Evolutionary conservation across 2,329 filamentous ascomycete genomes (phyloP).

Genomic region (Amphichorda felina): DNA sequence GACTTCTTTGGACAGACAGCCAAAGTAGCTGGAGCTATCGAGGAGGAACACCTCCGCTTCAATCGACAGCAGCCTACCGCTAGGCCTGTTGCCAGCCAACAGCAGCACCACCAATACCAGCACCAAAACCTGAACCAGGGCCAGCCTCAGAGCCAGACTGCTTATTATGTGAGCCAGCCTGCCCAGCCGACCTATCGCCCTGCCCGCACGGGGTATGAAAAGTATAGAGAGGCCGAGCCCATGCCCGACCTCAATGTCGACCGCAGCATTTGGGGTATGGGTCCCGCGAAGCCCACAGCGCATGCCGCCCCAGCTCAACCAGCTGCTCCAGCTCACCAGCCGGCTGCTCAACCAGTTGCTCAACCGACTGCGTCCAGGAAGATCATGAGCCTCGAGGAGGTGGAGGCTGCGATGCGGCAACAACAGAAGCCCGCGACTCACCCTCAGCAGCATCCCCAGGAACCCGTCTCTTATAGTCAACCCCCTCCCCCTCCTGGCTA

Average conservation of each 20-base stretch:
- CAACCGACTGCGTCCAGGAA: conserved; percentile 41
- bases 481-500: conserved; percentile 5
- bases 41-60: conserved; percentile 82
- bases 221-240: conserved; percentile 73
- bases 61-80: conserved; percentile 57
- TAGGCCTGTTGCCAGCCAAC: conserved; percentile 12
- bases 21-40: conserved; percentile 72
- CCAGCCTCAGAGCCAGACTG: conserved; percentile 1
- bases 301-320: conserved; percentile 14
- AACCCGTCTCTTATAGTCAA: conserved; percentile 12
- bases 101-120: no score
- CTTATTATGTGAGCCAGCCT: conserved; percentile 26
- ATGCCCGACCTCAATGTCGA: conserved; percentile 88
- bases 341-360: conserved; percentile 14
- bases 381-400: conserved; percentile 92
- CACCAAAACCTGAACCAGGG: no score
- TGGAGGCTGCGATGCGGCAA: conserved; percentile 81
- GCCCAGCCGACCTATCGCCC: conserved; percentile 34
- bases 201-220: conserved; percentile 76
- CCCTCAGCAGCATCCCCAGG: conserved; percentile 17
- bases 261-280: conserved; percentile 82
- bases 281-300: conserved; percentile 34
- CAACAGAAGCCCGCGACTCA: conserved; percentile 40
- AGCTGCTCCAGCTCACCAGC: conserved; percentile 13
- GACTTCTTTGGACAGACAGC: conserved; percentile 94